Evolutionary conservation across 192 early-diverging fungal genomes (phyloP), one percentile per base, ranked within the genome.

Genomic region (Physocladia obscura): DNA sequence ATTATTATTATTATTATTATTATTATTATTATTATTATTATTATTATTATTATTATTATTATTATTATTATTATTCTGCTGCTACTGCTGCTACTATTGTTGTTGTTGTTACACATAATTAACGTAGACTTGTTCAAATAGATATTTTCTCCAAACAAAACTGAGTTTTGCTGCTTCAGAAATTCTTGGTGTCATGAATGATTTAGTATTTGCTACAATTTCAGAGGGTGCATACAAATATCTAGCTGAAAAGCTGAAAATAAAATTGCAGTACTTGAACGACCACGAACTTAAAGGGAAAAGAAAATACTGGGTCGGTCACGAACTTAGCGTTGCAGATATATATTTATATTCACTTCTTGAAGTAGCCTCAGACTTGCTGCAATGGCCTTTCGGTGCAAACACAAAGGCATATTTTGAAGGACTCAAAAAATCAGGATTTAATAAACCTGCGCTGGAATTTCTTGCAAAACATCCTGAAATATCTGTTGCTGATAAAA

Each of bases 261-360:
- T 0, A 5, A 44, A 62, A 30, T 26, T 62, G 35, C 17, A 44
- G 21, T 44, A 36, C 34, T 29, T 77, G 0, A 73, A 77, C 4
- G 62, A 77, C 4, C 62, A 76, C 15, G 74, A 75, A 37, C 64
- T 75, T 26, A 26, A 27, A 22, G 72, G 52, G 65, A 62, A 35
- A 21, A 37, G 44, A 15, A 75, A 77, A 1, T 75, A 49, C 49
- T 59, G 61, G 34, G 74, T 76, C 3, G 75, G 75, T 4, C 34
- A 57, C 30, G 22, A 52, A 4, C 76, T 76, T 44, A 77, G 74
- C 24, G 70, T 74, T 21, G 74, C 64, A n/a, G 74, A 76, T 30
- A 21, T 67, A 4, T 76, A 76, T 56, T 36, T 60, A 37, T 74
- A 70, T 48, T 69, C n/a, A 8, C 8, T 44, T 44, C 40, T 44